Conservation (phyloP, 306 rosid species). For the Sicyos edulis region DNA sequence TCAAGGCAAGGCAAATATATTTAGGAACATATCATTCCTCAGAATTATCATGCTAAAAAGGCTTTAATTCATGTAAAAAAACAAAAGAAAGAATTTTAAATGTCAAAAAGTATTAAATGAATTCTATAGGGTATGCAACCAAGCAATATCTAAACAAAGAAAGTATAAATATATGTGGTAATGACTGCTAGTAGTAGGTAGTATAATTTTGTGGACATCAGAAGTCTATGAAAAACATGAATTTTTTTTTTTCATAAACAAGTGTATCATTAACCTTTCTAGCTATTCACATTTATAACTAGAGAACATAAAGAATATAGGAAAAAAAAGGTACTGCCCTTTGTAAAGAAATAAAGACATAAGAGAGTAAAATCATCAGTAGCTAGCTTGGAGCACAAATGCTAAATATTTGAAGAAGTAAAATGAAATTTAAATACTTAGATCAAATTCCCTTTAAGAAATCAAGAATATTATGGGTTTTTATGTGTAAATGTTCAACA, state of each 20-base stretch:
- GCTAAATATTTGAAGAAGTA: too few species aligned
- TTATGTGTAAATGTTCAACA: background rate
- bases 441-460: too few species aligned
- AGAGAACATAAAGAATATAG: background rate
- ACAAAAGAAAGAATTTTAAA: background rate
- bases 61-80: constrained; percentile 3
- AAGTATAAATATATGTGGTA: too few species aligned
- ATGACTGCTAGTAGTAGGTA: background rate
- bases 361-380: too few species aligned
- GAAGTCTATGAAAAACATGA: background rate
- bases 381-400: too few species aligned
- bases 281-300: background rate
- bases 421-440: too few species aligned
- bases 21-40: background rate
- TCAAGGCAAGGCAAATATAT: background rate
- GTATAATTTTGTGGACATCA: background rate
- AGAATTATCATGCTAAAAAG: background rate
- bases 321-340: too few species aligned
- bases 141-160: background rate
- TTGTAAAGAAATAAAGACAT: too few species aligned
- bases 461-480: too few species aligned
- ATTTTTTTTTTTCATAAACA: background rate
- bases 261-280: background rate
- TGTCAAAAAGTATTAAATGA: background rate
- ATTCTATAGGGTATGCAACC: background rate